Evolutionary conservation across 2,329 filamentous ascomycete genomes (phyloP).

Genomic region (Pseudogymnoascus destructans): DNA sequence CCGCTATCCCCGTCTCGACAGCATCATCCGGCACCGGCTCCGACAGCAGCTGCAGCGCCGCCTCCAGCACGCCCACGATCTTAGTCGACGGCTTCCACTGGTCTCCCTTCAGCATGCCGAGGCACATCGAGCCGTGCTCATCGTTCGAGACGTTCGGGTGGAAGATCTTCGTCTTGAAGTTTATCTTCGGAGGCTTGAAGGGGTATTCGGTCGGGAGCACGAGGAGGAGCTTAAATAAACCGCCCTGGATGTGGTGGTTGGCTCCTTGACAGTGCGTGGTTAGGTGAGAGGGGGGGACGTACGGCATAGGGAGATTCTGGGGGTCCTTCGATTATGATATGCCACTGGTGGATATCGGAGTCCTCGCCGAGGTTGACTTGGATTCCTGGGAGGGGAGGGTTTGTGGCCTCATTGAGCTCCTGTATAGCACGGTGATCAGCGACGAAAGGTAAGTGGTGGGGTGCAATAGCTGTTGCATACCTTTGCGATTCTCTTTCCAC

Average conservation of each 20-base stretch:
- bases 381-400: conserved; percentile 42
- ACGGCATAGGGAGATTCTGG: conserved; percentile 52
- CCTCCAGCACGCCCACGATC: conserved; percentile 50
- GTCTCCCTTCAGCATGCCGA: conserved; percentile 56
- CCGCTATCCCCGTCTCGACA: conserved; percentile 54
- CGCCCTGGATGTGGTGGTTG: conserved; percentile 33
- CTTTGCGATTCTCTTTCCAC: conserved; percentile 22
- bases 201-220: conserved; percentile 58
- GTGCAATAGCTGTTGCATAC: conserved; percentile 8
- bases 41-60: conserved; percentile 48
- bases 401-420: conserved; percentile 48
- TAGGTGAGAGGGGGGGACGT: conserved; percentile 23
- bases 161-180: conserved; percentile 62
- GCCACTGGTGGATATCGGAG: conserved; percentile 54
- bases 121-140: conserved; percentile 60
- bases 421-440: conserved; percentile 23
- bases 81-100: conserved; percentile 64
- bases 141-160: conserved; percentile 66
- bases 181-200: conserved; percentile 58
- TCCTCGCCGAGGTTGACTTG: conserved; percentile 45
- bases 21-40: conserved; percentile 62
- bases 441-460: neutral
- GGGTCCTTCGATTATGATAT: conserved; percentile 52
- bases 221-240: conserved; percentile 52
- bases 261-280: neutral